A percentile compares a stretch with the other conserved stretches of the same genome.
phyloP scores from a whole-genome alignment of 192 early-diverging fungal species.

The Lunasporangiospora selenospora region DNA sequence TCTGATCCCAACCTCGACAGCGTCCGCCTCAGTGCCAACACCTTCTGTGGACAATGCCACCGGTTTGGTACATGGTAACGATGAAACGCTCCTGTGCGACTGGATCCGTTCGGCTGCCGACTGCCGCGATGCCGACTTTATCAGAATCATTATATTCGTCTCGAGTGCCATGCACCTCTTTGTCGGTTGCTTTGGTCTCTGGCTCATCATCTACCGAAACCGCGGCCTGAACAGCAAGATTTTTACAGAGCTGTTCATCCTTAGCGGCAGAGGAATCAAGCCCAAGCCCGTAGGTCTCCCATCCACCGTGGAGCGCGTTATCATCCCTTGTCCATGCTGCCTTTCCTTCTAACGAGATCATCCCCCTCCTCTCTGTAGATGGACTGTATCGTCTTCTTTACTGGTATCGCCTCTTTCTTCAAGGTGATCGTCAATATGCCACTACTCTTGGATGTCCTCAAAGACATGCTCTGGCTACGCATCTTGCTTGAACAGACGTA shows the following conservation, averaged over 20 bases:
- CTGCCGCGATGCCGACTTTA: conserved; percentile 42
- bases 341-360: neutral
- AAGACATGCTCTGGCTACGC: conserved; percentile 34
- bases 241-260: conserved; percentile 29
- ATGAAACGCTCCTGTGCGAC: conserved; percentile 15
- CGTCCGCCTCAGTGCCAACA: neutral
- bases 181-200: conserved; percentile 26
- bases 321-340: neutral
- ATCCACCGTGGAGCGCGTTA: too few species aligned
- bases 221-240: conserved; percentile 36
- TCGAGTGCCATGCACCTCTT: conserved; percentile 33
- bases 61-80: neutral
- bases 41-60: neutral
- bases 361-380: too few species aligned
- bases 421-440: conserved; percentile 30
- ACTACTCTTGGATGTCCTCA: conserved; percentile 21
- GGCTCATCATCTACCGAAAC: conserved; percentile 33
- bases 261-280: conserved; percentile 23
- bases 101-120: conserved; percentile 37
- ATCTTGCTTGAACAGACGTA: conserved; percentile 38
- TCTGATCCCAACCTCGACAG: neutral
- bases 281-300: conserved; percentile 40
- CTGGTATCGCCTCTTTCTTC: conserved; percentile 20
- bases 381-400: conserved; percentile 47
- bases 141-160: conserved; percentile 13